Percentiles rank a stretch among this genome's conserved stretches.
These are phyloP conservation scores for Aspergillus glaucus DNA, from an alignment of 2,329 filamentous ascomycete species.

Conservation along the genomic window DNA sequence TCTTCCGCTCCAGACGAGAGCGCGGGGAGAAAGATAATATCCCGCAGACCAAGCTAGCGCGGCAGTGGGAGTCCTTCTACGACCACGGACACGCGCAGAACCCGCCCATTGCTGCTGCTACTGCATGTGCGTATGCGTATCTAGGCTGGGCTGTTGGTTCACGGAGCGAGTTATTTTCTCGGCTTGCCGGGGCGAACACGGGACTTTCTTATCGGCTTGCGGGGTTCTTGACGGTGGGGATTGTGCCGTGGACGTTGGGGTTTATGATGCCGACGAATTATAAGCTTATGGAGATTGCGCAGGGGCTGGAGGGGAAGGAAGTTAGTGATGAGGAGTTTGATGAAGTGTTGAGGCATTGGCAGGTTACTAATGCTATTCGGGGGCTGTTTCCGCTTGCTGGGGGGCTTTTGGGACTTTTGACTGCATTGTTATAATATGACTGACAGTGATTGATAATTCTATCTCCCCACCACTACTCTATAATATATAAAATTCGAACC, in stretches of 20 bases:
- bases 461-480: too few relatives aligned
- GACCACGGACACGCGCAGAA: conserved; percentile 16
- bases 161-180: conserved; percentile 7
- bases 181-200: conserved; percentile 7
- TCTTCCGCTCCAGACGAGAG: conserved; percentile 12
- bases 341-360: conserved; percentile 7
- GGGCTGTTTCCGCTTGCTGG: conserved; percentile 7
- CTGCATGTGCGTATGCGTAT: conserved; percentile 20
- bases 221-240: conserved; percentile 22
- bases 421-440: not conserved
- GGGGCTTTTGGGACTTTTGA: not conserved
- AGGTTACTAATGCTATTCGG: conserved; percentile 9
- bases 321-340: conserved; percentile 7
- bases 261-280: conserved; percentile 25
- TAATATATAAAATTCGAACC: too few relatives aligned
- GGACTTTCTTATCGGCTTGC: conserved; percentile 19
- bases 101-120: conserved; percentile 18
- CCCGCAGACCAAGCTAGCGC: conserved; percentile 9
- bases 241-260: conserved; percentile 28
- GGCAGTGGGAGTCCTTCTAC: conserved; percentile 14
- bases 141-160: conserved; percentile 21
- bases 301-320: not conserved
- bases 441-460: too few relatives aligned
- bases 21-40: not conserved
- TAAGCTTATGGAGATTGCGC: conserved; percentile 14